These are phyloP conservation scores for Phylloporus rhodoxanthus DNA, from an alignment of 768 basidiomycete species.

Conservation along the genomic window DNA sequence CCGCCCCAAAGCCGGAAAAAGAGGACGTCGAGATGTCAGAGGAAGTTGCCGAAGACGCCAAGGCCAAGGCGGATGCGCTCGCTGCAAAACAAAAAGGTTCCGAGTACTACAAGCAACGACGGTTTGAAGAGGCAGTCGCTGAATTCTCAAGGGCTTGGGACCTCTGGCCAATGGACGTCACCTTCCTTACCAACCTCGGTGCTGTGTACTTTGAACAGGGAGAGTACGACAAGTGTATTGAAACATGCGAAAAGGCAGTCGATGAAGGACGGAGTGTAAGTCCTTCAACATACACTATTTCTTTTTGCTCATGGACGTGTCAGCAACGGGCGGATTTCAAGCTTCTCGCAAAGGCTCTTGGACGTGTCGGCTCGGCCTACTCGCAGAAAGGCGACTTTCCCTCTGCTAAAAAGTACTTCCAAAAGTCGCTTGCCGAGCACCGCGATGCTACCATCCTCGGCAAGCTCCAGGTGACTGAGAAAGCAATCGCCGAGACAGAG, in stretches of 20 bases:
- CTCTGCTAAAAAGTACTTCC: constrained; percentile 83
- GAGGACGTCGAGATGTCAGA: constrained; percentile 66
- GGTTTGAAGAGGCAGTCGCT: constrained; percentile 70
- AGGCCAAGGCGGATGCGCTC: constrained; percentile 71
- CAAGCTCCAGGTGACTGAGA: constrained; percentile 84
- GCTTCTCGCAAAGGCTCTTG: constrained; percentile 89
- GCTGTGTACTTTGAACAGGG: constrained; percentile 94
- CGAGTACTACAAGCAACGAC: constrained; percentile 80
- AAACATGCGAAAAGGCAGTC: constrained; percentile 91
- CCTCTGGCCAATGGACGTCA: constrained; percentile 85
- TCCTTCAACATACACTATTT: background rate
- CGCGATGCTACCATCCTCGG: constrained; percentile 88
- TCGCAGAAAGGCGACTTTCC: constrained; percentile 68
- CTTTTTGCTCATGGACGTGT: background rate
- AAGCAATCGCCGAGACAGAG: constrained; percentile 69
- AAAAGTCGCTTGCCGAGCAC: constrained; percentile 94
- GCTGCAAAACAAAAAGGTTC: constrained; percentile 73
- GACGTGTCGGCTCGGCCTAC: constrained; percentile 83
- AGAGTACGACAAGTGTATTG: constrained; percentile 85
- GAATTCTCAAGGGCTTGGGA: constrained; percentile 90
- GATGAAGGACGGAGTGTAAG: constrained; percentile 83
- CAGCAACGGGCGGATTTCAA: constrained; percentile 91
- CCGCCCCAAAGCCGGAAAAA: constrained; percentile 36
- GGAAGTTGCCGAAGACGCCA: constrained; percentile 63
- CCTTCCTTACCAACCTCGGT: constrained; percentile 85